Evolutionary conservation across 352 stramenopile genomes (phyloP).

Genomic region (Phytophthora quininea): DNA sequence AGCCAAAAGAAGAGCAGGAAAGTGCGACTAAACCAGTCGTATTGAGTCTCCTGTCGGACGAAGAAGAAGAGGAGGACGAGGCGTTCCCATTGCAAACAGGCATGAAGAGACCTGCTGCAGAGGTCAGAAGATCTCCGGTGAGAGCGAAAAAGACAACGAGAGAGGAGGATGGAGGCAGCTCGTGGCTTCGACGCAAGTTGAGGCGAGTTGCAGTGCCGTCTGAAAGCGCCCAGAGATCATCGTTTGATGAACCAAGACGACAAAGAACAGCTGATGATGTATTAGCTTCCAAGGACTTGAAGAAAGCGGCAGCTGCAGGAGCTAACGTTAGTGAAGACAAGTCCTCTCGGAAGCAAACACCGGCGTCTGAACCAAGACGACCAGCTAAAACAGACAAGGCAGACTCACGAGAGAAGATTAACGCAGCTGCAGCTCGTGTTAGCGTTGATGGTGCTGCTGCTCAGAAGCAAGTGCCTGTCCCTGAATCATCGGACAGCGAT

Average conservation of each 20-base stretch:
- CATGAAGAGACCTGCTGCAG: neutral
- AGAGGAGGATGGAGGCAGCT: neutral
- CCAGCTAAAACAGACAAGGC: neutral
- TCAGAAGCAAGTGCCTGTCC: too few species aligned
- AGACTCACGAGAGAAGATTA: neutral
- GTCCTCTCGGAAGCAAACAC: neutral
- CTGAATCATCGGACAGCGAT: neutral
- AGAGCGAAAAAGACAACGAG: neutral
- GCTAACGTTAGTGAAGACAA: too few species aligned
- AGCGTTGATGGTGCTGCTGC: too few species aligned
- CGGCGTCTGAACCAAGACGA: neutral
- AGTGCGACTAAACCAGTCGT: neutral
- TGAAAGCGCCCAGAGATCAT: neutral
- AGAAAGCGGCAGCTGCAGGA: too few species aligned
- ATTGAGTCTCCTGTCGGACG: constrained; percentile 1
- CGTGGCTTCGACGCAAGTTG: neutral
- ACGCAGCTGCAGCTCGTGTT: too few species aligned
- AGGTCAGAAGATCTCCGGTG: too few species aligned
- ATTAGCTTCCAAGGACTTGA: neutral
- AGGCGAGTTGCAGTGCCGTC: neutral
- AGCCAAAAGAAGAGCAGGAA: constrained; percentile 1
- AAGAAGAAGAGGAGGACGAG: constrained; percentile 17
- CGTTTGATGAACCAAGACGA: too few species aligned
- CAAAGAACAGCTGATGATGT: too few species aligned
- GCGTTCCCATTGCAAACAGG: neutral